phyloP scores from a whole-genome alignment of 2,329 filamentous ascomycete species.

The Gyromitra esculenta region DNA sequence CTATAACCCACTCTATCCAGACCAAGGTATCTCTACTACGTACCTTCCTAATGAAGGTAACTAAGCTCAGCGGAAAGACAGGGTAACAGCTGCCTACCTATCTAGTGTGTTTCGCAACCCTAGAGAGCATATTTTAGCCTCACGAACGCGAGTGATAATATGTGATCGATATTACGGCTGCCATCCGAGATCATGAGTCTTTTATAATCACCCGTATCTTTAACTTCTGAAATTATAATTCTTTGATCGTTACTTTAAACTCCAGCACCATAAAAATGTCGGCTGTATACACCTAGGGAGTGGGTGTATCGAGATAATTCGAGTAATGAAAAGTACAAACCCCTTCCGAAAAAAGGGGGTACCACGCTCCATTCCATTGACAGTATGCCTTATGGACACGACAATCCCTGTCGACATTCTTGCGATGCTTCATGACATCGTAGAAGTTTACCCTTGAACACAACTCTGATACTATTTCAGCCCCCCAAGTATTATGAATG shows the following conservation, averaged over 20 bases:
- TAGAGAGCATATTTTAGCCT: neutral
- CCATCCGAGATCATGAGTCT: no score
- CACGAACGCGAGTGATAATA: neutral
- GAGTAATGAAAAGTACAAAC: neutral
- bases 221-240: no score
- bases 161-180: neutral
- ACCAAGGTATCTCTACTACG: no score
- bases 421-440: conserved; percentile 20
- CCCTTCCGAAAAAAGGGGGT: neutral
- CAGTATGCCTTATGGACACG: neutral
- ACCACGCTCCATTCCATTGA: neutral
- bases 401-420: conserved; percentile 7
- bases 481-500: neutral
- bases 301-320: neutral
- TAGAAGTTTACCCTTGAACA: neutral
- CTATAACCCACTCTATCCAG: no score
- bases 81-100: no score
- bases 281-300: no score
- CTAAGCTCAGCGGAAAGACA: no score
- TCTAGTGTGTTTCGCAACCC: neutral
- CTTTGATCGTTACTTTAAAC: neutral
- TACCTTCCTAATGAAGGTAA: no score
- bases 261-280: neutral
- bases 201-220: no score
- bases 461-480: neutral